These are phyloP conservation scores for Gossypioides kirkii DNA, from an alignment of 345 rosid species.

Conservation along the genomic window DNA sequence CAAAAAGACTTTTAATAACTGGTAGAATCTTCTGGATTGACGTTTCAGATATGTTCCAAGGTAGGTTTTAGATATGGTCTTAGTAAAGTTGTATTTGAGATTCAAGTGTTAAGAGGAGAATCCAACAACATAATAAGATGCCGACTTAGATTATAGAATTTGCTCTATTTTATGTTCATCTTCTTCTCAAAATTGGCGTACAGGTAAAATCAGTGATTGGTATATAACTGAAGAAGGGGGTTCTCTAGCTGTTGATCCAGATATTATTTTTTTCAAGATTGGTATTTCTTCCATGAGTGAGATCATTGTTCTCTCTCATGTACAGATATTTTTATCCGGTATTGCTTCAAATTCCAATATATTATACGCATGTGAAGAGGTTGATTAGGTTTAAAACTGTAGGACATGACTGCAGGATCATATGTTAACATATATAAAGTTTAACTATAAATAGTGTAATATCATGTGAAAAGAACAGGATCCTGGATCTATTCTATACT, in stretches of 20 bases:
- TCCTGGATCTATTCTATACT: not conserved
- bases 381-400: not conserved
- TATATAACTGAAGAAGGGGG: not conserved
- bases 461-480: slow-evolving; percentile 4
- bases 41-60: not conserved
- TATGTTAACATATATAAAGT: not conserved
- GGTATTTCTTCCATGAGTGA: slow-evolving; percentile 5
- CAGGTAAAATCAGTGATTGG: not conserved
- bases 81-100: not conserved
- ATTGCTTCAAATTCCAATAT: not conserved
- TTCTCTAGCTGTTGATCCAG: too few species aligned
- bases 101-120: not conserved
- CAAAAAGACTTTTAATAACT: slow-evolving; percentile 5
- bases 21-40: slow-evolving; percentile 11
- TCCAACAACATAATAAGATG: not conserved
- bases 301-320: not conserved
- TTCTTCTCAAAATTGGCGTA: not conserved
- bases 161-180: not conserved
- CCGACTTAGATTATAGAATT: not conserved
- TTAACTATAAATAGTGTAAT: not conserved
- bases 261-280: too few species aligned
- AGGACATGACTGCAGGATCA: not conserved
- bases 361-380: not conserved
- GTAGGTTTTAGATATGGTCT: not conserved
- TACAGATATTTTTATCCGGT: not conserved